phyloP scores from a whole-genome alignment of 2,329 filamentous ascomycete genomes.

The Sclerotinia nivalis region DNA sequence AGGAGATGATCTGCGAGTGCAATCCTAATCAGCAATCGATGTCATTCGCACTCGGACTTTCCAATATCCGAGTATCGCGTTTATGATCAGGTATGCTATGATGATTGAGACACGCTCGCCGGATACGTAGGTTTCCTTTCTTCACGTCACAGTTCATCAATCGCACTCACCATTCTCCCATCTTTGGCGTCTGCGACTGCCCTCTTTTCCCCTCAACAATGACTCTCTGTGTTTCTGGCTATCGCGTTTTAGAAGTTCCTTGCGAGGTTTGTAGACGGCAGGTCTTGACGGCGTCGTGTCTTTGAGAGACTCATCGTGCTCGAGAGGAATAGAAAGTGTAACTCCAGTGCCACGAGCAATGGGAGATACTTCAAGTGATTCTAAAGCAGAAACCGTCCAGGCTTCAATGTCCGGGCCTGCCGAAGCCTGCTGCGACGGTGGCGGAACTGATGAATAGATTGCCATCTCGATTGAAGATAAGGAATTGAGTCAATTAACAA shows the following conservation, averaged over 20 bases:
- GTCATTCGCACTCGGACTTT: conserved; percentile 23
- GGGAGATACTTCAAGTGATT: conserved; percentile 56
- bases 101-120: neutral
- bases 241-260: conserved; percentile 52
- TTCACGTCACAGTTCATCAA: conserved; percentile 14
- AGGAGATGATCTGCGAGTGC: conserved; percentile 70
- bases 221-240: conserved; percentile 52
- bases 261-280: conserved; percentile 39
- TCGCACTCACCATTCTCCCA: conserved; percentile 84
- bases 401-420: conserved; percentile 60
- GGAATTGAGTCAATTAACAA: neutral
- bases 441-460: conserved; percentile 55
- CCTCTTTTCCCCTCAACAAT: conserved; percentile 85
- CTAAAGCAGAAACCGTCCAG: conserved; percentile 63
- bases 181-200: conserved; percentile 77
- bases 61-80: conserved; percentile 26
- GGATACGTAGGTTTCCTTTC: neutral
- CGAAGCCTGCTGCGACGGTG: conserved; percentile 45
- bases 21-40: conserved; percentile 22
- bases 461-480: conserved; percentile 45
- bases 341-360: conserved; percentile 60
- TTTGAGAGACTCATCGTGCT: conserved; percentile 48
- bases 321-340: conserved; percentile 73
- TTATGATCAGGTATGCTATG: conserved; percentile 8
- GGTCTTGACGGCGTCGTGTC: conserved; percentile 34